Conservation (phyloP, 495 filamentous ascomycete species). For the Penicillium waksmanii region DNA sequence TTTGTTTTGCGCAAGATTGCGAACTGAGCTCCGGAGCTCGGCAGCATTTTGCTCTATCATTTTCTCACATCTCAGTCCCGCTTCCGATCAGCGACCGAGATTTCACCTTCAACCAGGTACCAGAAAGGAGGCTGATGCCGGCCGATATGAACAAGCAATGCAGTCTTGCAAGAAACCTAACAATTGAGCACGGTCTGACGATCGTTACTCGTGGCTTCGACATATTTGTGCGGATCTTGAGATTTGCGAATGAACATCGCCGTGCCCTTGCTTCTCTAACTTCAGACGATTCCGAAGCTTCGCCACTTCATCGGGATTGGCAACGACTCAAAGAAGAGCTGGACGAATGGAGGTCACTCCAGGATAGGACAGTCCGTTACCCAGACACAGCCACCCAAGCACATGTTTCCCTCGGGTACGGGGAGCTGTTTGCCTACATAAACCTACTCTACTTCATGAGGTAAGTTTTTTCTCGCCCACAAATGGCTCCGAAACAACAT, state of each 20-base stretch:
- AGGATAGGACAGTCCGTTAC: conserved; percentile 44
- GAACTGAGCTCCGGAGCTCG: conserved; percentile 49
- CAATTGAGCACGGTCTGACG: conserved; percentile 44
- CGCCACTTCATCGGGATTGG: conserved; percentile 35
- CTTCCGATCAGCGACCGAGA: conserved; percentile 48
- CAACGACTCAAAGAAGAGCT: conserved; percentile 39
- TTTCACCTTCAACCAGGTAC: conserved; percentile 41
- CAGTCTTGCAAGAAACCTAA: conserved; percentile 24
- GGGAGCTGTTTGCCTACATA: conserved; percentile 50
- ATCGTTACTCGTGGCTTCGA: conserved; percentile 50
- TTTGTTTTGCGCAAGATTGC: conserved; percentile 50
- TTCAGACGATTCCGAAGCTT: conserved; percentile 14
- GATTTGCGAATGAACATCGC: conserved; percentile 49
- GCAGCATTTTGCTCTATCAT: conserved; percentile 49
- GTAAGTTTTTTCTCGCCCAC: conserved; percentile 20
- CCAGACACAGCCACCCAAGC: conserved; percentile 44
- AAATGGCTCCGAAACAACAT: not conserved
- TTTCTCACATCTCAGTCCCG: conserved; percentile 47
- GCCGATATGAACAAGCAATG: conserved; percentile 37
- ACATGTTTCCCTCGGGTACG: conserved; percentile 47
- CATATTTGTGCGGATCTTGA: conserved; percentile 48
- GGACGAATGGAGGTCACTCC: conserved; percentile 47
- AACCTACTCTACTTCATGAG: conserved; percentile 52
- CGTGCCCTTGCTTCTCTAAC: conserved; percentile 31
- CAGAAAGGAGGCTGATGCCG: conserved; percentile 39